Base-by-base conservation (phyloP, 257 asterid species). In the Solanum ossicruentum region DNA sequence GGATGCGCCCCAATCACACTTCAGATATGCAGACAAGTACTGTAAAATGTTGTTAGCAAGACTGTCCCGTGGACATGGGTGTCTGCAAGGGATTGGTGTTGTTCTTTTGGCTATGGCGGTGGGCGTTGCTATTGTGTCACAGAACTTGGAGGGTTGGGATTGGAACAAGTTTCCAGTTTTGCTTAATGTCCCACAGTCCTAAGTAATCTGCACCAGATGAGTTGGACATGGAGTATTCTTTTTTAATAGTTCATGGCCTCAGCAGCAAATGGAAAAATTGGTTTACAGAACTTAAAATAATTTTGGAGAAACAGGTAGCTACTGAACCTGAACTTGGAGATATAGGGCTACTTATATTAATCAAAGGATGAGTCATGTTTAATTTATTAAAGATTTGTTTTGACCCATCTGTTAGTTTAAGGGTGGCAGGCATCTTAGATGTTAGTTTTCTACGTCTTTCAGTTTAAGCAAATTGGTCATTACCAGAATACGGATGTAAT, bases 1-100 rank as follows among this genome's bases (percentile, higher is more conserved):
- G 52, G 96, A 92, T 84, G 93, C 20, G 80, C 88, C 49, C 67
- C 92, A 84, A 86, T 87, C 86, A 57, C 41, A 61, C 43, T 89
- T 89, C 80, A 90, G 87, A 90, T 96, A 96, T 43, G 95, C 98
- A 1, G 96, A 93, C 71, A 93, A 90, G 75, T 91, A 92, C 88
- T 89, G 95, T 82, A 94, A 87, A 88, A 66, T 84, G 58, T 17
- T 96, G 52, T 60, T 52, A 83, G 92, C 92, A 65, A 93, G 83
- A 91, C 67, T 93, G 52, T 91, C 94, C 7, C 87, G 90, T 21
- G 93, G 95, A 7, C 85, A 63, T 83, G 92, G 92, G 16, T 93
- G 94, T 82, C 58, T 92, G 84, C 93, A 91, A 91, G 84, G 88
- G 10, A 43, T 89, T 80, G 88, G 84, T 12, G 63, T 93, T 26